A percentile compares a stretch with the other conserved stretches of the same genome.
phyloP scores from a whole-genome alignment of 805 yeast species.

The Metschnikowia sp. region DNA sequence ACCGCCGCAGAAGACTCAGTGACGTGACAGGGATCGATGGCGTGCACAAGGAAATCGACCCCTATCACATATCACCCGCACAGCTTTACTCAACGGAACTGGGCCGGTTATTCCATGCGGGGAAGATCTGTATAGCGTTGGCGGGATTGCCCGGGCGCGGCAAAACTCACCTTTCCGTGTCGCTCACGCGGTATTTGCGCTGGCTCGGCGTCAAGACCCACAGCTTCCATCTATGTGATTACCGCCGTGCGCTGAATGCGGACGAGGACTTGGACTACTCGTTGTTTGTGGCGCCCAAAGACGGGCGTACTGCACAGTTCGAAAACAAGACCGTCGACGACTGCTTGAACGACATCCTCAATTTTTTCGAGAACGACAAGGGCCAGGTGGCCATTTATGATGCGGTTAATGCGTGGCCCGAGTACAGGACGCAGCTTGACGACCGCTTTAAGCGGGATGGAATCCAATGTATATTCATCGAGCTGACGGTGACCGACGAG shows the following conservation, averaged over 20 bases:
- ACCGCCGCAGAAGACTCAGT: slow-evolving; percentile 33
- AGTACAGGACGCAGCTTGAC: slow-evolving; percentile 59
- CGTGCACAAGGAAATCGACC: slow-evolving; percentile 62
- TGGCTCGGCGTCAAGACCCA: slow-evolving; percentile 96
- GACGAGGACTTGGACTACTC: slow-evolving; percentile 59
- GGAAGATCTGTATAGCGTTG: slow-evolving; percentile 81
- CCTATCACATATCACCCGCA: slow-evolving; percentile 78
- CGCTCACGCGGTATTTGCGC: slow-evolving; percentile 84
- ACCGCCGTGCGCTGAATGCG: slow-evolving; percentile 55
- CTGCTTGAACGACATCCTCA: slow-evolving; percentile 65
- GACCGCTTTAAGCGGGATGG: slow-evolving; percentile 51
- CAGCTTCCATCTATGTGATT: slow-evolving; percentile 75
- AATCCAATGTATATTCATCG: slow-evolving; percentile 83
- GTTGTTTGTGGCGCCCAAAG: slow-evolving; percentile 47
- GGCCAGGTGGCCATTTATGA: slow-evolving; percentile 97
- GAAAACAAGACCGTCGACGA: slow-evolving; percentile 58
- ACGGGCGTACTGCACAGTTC: slow-evolving; percentile 26
- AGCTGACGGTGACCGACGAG: slow-evolving; percentile 76
- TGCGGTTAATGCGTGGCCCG: slow-evolving; percentile 82
- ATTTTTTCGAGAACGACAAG: slow-evolving; percentile 66
- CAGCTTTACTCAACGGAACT: slow-evolving; percentile 90
- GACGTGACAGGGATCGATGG: slow-evolving; percentile 46
- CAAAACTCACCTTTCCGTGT: slow-evolving; percentile 88
- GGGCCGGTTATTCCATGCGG: slow-evolving; percentile 93
- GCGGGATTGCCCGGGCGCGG: slow-evolving; percentile 96